Evolutionary conservation across 768 basidiomycete species (phyloP), one percentile per base, ranked within the genome.

Genomic region (Podaxis sp.): DNA sequence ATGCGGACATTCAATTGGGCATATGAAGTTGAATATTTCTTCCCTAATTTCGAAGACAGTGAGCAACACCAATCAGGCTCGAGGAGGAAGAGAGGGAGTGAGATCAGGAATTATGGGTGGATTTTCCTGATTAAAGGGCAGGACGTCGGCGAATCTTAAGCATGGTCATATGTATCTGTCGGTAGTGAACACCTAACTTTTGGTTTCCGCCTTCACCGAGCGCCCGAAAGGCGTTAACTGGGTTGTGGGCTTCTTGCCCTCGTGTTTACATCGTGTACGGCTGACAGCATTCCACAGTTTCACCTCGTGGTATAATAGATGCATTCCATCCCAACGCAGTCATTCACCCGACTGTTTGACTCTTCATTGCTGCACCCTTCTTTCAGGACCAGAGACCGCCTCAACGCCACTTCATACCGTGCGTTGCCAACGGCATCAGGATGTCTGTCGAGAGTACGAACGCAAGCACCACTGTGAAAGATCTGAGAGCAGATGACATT

Each of bases 1-100:
- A 57, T 63, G 1, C 54, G 52, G 7, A 40, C 44, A 39, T 57
- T 26, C 61, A 7, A 63, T 40, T 63, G 61, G 61, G 61, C 46
- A 1, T 63, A 63, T 42, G 61, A 63, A 49, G 61, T 56, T 24
- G 54, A 57, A n/a, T 63, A 63, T 57, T 57, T 63, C 39, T 38
- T 36, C 13, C 61, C 61, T 13, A n/a, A 28, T 38, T 5, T 52
- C 33, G 48, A 51, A 13, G 19, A 40, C 17, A 28, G n/a, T 17
- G 11, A 8, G 13, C 33, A 55, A 24, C 38, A 56, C 19, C 54
- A 19, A 19, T 40, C 38, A n/a, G 33, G 53, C 17, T 19, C 30
- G 22, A 55, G 44, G 6, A 55, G 40, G 8, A 62, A 51, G 19
- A 36, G 61, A 48, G 61, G 61, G 15, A 26, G 61, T 6, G 61